These are phyloP conservation scores for Monascus purpureus DNA, from an alignment of 495 filamentous ascomycete species.

Conservation along the genomic window DNA sequence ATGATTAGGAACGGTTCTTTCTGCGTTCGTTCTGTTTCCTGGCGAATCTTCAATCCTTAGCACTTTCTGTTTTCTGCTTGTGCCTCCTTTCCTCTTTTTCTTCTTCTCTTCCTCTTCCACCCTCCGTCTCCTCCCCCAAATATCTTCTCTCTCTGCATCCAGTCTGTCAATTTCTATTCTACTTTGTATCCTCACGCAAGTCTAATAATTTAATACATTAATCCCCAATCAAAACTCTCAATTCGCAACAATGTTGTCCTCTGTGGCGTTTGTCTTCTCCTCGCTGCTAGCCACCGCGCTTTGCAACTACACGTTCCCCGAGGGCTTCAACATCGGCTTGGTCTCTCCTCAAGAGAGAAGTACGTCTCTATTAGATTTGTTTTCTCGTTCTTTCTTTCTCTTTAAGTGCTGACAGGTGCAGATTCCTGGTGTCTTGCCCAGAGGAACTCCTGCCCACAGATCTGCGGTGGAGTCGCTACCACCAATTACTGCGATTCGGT, in stretches of 20 bases:
- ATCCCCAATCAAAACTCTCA: neutral
- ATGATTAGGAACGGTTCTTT: no score
- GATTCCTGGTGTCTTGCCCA: slow-evolving; percentile 32
- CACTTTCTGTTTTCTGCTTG: neutral
- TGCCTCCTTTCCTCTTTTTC: neutral
- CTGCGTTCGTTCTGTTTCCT: no score
- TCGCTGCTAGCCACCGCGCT: slow-evolving; percentile 15
- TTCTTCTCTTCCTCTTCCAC: neutral
- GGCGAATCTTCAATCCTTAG: neutral
- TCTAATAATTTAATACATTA: no score
- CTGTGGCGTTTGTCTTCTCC: slow-evolving; percentile 17
- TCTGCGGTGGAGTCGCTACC: slow-evolving; percentile 28
- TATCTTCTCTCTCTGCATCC: neutral
- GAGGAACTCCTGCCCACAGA: slow-evolving; percentile 30
- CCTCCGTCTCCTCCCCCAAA: neutral
- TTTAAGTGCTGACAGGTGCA: slow-evolving; percentile 5
- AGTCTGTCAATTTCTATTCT: no score
- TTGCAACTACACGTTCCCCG: slow-evolving; percentile 21
- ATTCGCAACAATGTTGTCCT: slow-evolving; percentile 23
- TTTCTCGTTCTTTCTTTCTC: neutral
- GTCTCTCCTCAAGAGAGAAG: slow-evolving; percentile 14
- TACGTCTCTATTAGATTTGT: slow-evolving; percentile 7
- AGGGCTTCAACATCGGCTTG: slow-evolving; percentile 23
- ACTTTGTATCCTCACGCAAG: no score
- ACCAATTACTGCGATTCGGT: slow-evolving; percentile 30